Base-by-base conservation (phyloP, 2,329 filamentous ascomycete species). In the Pseudodiploospora longispora region DNA sequence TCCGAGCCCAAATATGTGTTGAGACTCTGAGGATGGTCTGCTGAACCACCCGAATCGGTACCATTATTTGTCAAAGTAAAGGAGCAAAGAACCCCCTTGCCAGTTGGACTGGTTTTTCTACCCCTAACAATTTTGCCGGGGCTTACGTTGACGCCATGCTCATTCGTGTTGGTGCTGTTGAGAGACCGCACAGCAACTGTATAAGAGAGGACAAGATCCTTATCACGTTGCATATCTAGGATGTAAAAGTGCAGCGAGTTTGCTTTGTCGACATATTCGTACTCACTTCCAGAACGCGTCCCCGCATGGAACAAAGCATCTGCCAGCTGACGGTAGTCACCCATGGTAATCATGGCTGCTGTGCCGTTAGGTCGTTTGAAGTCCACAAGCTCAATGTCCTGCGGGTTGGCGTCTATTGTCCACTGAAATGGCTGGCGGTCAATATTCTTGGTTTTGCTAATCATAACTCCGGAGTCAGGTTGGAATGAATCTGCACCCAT, bases 261-360 rank as follows among this genome's bases (percentile, higher is more conserved):
- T 3, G 64, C 55, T 50, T 61, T 56, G 49, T 77, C 74, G 6
- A 68, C 54, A 50, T 68, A 63, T 56, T 76, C 74, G 43, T 59
- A 75, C 52, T 72, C 51, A 30, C 70, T 74, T 5, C 72, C 72
- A 0, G 71, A 74, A 12, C 69, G 59, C 0, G 72, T 74, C 8
- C 74, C 74, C 0, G 71, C 72, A 50, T 77, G 72, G 62, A 76
- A 77, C 10, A 77, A 59, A 3, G 73, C 74, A 47, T 77, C 73
- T 2, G 68, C 66, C 0, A 77, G 57, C 50, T 77, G 74, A 5
- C 74, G 63, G 51, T 76, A 76, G 53, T 77, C 74, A 12, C 73
- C 74, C 30, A 75, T 57, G 4, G 69, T 72, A 50, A 72, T 63
- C 59, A 68, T 71, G 7, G 64, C 55, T 2, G 64, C 58, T 0